phyloP scores from a whole-genome alignment of 106 monocot genomes.

The Dioscorea dumetorum region DNA sequence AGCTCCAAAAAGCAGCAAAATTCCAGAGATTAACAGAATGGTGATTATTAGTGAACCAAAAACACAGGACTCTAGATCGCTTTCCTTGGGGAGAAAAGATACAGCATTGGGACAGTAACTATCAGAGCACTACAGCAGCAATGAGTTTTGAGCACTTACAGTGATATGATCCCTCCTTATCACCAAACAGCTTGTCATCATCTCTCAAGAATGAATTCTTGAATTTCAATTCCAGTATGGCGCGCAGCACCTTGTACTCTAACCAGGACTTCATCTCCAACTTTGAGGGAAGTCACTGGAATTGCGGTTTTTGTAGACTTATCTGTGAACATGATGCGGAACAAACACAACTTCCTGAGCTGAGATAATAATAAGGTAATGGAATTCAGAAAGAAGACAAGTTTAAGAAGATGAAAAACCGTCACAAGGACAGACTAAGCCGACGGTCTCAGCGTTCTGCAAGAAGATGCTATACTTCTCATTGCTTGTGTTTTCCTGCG shows the following conservation, averaged over 20 bases:
- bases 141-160: too few species aligned
- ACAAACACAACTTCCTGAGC: not conserved
- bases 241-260: conserved; percentile 55
- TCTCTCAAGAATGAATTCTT: conserved; percentile 63
- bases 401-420: conserved; percentile 12
- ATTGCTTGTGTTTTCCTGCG: conserved; percentile 20
- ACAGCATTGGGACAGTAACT: too few species aligned
- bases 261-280: conserved; percentile 42
- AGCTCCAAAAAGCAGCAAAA: too few species aligned
- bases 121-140: too few species aligned
- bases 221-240: conserved; percentile 59
- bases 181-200: conserved; percentile 3
- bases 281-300: conserved; percentile 55
- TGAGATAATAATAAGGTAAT: not conserved
- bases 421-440: conserved; percentile 33
- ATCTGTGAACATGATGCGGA: not conserved
- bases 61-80: too few species aligned
- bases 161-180: too few species aligned
- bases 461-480: conserved; percentile 50
- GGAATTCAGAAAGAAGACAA: not conserved
- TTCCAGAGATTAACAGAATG: too few species aligned
- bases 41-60: too few species aligned
- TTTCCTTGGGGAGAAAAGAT: too few species aligned
- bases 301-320: conserved; percentile 22
- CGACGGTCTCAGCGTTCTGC: conserved; percentile 68